phyloP scores from a whole-genome alignment of 164 flowering plant species.

The Aristolochia californica region DNA sequence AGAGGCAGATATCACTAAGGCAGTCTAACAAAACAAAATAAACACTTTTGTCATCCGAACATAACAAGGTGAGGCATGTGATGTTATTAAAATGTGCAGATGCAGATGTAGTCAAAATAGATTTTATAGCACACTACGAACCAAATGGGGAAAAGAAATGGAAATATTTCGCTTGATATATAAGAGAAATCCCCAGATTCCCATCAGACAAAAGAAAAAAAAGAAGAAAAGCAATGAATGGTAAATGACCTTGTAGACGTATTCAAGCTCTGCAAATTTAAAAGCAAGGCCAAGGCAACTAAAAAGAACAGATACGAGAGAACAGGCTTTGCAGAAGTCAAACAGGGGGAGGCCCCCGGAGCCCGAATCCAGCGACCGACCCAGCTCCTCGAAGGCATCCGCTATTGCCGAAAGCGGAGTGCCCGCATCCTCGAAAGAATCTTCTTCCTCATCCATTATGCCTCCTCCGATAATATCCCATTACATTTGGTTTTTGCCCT shows the following conservation, averaged over 20 bases:
- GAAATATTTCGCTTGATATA: too few relatives aligned
- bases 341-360: slow-evolving; percentile 27
- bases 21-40: too few relatives aligned
- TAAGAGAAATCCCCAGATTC: too few relatives aligned
- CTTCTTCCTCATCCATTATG: slow-evolving; percentile 6
- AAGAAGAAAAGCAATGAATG: neutral
- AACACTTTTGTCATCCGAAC: too few relatives aligned
- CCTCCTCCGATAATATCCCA: neutral
- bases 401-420: slow-evolving; percentile 48
- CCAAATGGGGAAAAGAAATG: too few relatives aligned
- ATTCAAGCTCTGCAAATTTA: slow-evolving; percentile 84
- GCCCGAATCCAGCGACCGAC: slow-evolving; percentile 7
- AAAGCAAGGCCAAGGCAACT: slow-evolving; percentile 79
- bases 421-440: slow-evolving; percentile 1
- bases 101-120: too few relatives aligned
- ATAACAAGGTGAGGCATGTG: too few relatives aligned
- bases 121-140: too few relatives aligned
- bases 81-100: too few relatives aligned
- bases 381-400: slow-evolving; percentile 58
- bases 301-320: slow-evolving; percentile 61
- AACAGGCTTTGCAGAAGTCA: slow-evolving; percentile 52
- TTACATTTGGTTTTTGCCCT: neutral
- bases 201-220: neutral
- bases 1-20: too few relatives aligned
- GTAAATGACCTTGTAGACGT: slow-evolving; percentile 58